Evolutionary conservation across 495 filamentous ascomycete genomes (phyloP).

Genomic region (Hypoxylon crocopeplum): DNA sequence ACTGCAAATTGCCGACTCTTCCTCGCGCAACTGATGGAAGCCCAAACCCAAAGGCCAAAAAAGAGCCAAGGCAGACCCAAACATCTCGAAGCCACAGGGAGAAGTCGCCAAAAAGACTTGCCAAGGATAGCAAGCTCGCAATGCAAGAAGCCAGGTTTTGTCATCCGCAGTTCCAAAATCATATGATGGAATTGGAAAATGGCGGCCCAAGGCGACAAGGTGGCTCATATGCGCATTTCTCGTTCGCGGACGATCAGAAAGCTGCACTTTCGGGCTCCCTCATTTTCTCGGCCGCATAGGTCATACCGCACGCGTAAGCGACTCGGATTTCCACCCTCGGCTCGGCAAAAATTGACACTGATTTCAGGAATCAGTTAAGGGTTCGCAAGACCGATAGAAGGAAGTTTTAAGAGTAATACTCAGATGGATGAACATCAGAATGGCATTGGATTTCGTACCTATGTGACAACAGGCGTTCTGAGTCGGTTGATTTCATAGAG

Average conservation of each 20-base stretch:
- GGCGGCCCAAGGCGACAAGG: neutral
- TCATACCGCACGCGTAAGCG: neutral
- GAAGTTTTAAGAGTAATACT: too few species aligned
- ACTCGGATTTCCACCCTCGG: neutral
- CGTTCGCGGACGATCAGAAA: neutral
- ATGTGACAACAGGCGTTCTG: too few species aligned
- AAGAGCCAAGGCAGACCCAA: neutral
- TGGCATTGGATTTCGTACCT: too few species aligned
- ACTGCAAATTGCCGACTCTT: neutral
- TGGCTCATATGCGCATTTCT: neutral
- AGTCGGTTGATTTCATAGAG: too few species aligned
- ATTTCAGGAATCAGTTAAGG: neutral
- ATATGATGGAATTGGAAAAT: neutral
- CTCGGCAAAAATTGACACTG: neutral
- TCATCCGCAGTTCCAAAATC: neutral
- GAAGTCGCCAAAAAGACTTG: neutral
- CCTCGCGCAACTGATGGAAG: neutral
- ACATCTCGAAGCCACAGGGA: neutral
- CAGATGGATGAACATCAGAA: too few species aligned
- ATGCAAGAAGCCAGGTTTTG: neutral
- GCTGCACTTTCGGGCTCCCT: neutral
- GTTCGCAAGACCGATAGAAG: neutral
- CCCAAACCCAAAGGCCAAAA: neutral
- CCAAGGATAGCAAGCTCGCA: too few species aligned
- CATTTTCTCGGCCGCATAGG: too few species aligned